Base-by-base conservation (phyloP, 306 rosid genomes). In the Carpinus viminea region DNA sequence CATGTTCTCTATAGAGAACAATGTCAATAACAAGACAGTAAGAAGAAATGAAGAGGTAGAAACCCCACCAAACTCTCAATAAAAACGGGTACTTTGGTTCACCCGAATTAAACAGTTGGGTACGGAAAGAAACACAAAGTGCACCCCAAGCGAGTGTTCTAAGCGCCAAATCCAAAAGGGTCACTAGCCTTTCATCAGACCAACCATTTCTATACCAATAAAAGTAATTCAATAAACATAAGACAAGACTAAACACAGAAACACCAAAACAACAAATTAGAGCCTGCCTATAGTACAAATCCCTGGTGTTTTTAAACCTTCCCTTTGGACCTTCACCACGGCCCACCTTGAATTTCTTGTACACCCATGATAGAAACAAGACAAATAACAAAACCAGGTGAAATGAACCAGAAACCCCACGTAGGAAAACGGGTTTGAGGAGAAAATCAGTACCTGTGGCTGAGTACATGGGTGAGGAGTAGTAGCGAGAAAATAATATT, bases 351-450 rank as follows among this genome's bases (percentile, higher is more conserved):
- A 75, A 2, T 78, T 73, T 83, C 6, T 15, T 80, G 81, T 87
- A 54, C 47, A 76, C 24, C 79, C 74, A 80, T 17, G 73, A 78
- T 24, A 78, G 68, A 3, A 56, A 48, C 70, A 87, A 71, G 1
- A 20, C 71, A 0, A 80, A 5, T 4, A 87, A 28, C 55, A 87
- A 64, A 2, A 81, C 46, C 15, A 85, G 43, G 68, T 83, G 89
- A 45, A 83, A 18, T 50, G 57, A 18, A 26, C 50, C 70, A 36
- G 87, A 80, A 12, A 83, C 21, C 11, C 73, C 77, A 65, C 83
- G 89, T n/a, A 85, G 76, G 71, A 80, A 87, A 85, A 80, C 31
- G 74, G 91, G 89, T 73, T 83, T 31, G 1, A 83, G 55, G 31
- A 78, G 79, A 75, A 87, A 72, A 20, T 18, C 70, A 11, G 80